Percentiles rank a stretch among this genome's conserved stretches.
Conservation (phyloP, 345 rosid genomes). For the Balakata baccata region DNA sequence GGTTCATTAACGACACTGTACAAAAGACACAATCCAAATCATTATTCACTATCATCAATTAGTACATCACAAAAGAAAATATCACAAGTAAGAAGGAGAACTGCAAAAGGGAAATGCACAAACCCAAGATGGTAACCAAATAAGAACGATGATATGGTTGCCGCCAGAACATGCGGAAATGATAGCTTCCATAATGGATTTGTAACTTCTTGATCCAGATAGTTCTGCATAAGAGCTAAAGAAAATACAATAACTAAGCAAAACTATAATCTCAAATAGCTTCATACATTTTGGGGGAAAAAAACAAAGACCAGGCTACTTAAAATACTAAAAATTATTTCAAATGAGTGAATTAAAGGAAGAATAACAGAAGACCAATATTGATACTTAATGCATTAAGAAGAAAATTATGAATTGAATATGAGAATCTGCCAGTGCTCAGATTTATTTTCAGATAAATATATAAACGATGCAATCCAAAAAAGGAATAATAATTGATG, state of each 20-base stretch:
- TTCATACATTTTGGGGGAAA: not conserved
- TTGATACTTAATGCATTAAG: not conserved
- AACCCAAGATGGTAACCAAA: constrained; percentile 97
- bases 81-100: constrained; percentile 1
- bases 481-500: not conserved
- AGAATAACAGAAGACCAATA: not conserved
- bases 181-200: constrained; percentile 85
- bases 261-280: constrained; percentile 8
- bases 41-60: constrained; percentile 2
- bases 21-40: not conserved
- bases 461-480: not conserved
- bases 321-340: constrained; percentile 4
- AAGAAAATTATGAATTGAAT: not conserved
- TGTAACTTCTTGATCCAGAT: constrained; percentile 42
- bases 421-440: not conserved
- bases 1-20: constrained; percentile 94
- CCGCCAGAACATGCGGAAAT: constrained; percentile 77
- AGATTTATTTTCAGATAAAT: not conserved
- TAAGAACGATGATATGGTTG: constrained; percentile 73
- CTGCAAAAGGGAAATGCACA: constrained; percentile 27
- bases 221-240: constrained; percentile 52
- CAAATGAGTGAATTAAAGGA: not conserved
- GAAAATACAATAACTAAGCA: constrained; percentile 18
- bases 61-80: not conserved
- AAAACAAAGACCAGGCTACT: not conserved